Evolutionary conservation across 441 rosid genomes (phyloP).

Genomic region (Hura crepitans): DNA sequence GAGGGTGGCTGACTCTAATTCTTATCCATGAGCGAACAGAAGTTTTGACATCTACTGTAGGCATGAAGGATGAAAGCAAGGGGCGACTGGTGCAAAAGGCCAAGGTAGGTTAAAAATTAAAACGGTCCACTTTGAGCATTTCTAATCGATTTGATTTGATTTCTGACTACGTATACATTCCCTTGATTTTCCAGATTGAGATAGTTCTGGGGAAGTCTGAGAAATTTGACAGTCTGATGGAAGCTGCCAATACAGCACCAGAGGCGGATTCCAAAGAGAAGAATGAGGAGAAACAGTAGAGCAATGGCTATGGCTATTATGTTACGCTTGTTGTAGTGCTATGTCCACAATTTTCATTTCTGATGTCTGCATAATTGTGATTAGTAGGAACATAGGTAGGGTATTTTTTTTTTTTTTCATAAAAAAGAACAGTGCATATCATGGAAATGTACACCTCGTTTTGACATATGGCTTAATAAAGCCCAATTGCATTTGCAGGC

Average conservation of each 20-base stretch:
- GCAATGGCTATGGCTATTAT: not conserved
- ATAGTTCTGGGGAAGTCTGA: constrained; percentile 74
- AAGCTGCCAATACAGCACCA: constrained; percentile 34
- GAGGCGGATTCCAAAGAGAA: constrained; percentile 37
- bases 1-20: not conserved
- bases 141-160: not conserved
- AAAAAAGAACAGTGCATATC: constrained; percentile 6
- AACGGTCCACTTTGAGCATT: too few species aligned
- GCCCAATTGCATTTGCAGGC: constrained; percentile 12
- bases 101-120: constrained; percentile 60
- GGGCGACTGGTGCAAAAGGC: constrained; percentile 81
- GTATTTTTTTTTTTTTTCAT: not conserved
- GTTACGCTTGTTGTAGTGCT: constrained; percentile 25
- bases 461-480: too few species aligned
- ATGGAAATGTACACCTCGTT: not conserved
- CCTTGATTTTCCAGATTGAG: constrained; percentile 43
- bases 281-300: constrained; percentile 27
- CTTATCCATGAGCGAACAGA: constrained; percentile 36
- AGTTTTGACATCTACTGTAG: constrained; percentile 77
- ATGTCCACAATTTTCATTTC: constrained; percentile 13
- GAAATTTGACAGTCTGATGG: constrained; percentile 57
- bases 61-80: constrained; percentile 78
- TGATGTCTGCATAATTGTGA: constrained; percentile 14
- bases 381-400: constrained; percentile 14
- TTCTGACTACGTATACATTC: not conserved